Evolutionary conservation across 495 filamentous ascomycete species (phyloP).

Genomic region (Trichoderma virens): DNA sequence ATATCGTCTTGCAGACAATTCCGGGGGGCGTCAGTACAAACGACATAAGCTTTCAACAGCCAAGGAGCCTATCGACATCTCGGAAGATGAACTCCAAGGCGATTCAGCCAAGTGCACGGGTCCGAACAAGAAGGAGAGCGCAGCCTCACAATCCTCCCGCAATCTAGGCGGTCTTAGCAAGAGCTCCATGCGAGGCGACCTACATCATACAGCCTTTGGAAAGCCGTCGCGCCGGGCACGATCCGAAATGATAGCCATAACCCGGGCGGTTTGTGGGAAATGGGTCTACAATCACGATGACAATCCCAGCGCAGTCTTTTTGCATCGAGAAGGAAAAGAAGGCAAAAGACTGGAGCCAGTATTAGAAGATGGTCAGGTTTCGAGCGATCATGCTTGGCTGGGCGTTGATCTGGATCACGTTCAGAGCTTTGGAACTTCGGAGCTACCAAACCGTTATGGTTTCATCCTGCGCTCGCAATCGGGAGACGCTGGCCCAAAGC

Average conservation of each 20-base stretch:
- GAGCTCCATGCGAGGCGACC: neutral
- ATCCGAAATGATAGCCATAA: neutral
- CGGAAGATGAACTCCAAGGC: slow-evolving; percentile 9
- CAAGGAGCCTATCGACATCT: slow-evolving; percentile 5
- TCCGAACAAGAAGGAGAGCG: neutral
- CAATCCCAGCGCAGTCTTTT: neutral
- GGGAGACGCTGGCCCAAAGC: neutral
- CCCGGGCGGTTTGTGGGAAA: neutral
- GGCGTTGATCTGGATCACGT: neutral
- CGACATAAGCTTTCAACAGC: neutral
- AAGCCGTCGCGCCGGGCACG: neutral
- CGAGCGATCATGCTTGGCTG: neutral
- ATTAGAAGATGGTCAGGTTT: neutral
- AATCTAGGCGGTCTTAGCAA: neutral
- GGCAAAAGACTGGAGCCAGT: neutral
- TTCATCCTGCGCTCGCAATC: neutral
- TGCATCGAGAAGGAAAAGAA: neutral
- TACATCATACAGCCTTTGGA: neutral
- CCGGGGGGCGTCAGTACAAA: neutral
- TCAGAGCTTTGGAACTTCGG: neutral
- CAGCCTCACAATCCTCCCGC: too few species aligned
- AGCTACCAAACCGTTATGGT: neutral
- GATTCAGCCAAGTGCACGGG: neutral
- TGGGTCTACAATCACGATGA: neutral
- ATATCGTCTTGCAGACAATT: neutral